Base-by-base conservation (phyloP, 805 yeast species). In the Ogataea nitratoaversa region DNA sequence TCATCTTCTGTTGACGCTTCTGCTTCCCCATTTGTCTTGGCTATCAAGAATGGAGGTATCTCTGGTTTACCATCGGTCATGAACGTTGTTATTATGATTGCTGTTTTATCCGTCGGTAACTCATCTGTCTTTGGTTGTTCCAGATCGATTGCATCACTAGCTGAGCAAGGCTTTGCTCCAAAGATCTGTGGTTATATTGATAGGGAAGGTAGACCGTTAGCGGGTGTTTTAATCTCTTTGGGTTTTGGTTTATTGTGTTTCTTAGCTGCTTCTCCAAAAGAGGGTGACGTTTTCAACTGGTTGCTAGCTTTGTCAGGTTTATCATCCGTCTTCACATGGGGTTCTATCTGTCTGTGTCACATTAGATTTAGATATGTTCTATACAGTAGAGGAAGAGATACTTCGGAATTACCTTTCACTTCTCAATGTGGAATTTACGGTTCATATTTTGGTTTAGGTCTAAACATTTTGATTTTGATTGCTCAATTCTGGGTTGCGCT, bases 401-500 rank as follows among this genome's bases (percentile, higher is more conserved):
- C 79, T 8, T 78, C 76, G 42, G 93, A 86, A 60, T 66, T 86
- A 37, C 71, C 82, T 0, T 87, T 76, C 63, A 70, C 67, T 34
- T 73, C 95, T 4, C 82, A 79, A 42, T 67, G 74, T 30, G 95
- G 95, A 50, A 62, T 80, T 23, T 65, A 58, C 50, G 95, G 95
- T 35, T 81, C 95, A 1, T 59, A 57, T 44, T 74, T 74, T 57
- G 95, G 93, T 40, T 54, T 76, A 14, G 42, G 63, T 19, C 63
- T 88, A 55, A 79, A 79, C 58, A 29, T 72, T 24, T 59, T 82
- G 41, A 79, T 86, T 46, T 67, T 88, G 44, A 66, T 76, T 41
- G 86, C 89, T 23, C 90, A 84, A 65, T 84, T 87, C 70, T 87
- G 91, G 87, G 71, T 82, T 43, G 90, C 93, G 6, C 65, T 84